Evolutionary conservation across 164 flowering plant species (phyloP), one percentile per base, ranked within the genome.

Genomic region (Berberis vulgaris): DNA sequence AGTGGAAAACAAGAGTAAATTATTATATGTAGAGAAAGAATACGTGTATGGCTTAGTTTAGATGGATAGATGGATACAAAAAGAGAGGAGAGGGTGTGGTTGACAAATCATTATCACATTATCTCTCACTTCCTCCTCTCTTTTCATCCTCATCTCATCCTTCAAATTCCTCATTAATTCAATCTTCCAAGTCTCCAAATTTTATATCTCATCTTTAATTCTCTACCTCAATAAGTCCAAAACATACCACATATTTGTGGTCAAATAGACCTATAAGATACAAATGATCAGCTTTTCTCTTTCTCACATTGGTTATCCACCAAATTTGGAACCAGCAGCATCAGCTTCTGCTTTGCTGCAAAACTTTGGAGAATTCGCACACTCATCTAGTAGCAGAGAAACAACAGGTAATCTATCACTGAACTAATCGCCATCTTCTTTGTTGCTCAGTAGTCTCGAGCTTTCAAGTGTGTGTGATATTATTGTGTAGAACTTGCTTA

Each of bases 91-190:
- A 79, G 49, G 68, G 64, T 76, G 87, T 82, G 87, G 91, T 70
- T 78, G 61, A 67, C 59, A 79, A 12, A 13, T 50, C 76, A 50
- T 81, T 82, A 84, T 86, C 91, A 65, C 80, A 40, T 86, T 83
- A 86, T 86, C 91, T 65, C 56, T 69, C 67, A 8, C 65, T 53
- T 62, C 7, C 60, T 57, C 61, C 45, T 71, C 52, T 47, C 10
- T 57, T 47, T 45, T 42, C 52, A 9, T 42, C 26, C 12, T 46
- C 69, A 50, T 65, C 73, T 72, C 77, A 73, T 67, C 59, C 55
- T 60, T 49, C 62, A 57, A n/a, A 42, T 8, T 43, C 63, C 41
- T 38, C 12, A 8, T 47, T 47, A 13, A 9, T 26, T 46, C 1
- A 40, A 61, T n/a, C 4, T 62, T 44, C 5, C 5, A 61, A 38